These are phyloP conservation scores for Chlorella sp. DNA, from an alignment of 139 green algal genomes.

Conservation along the genomic window DNA sequence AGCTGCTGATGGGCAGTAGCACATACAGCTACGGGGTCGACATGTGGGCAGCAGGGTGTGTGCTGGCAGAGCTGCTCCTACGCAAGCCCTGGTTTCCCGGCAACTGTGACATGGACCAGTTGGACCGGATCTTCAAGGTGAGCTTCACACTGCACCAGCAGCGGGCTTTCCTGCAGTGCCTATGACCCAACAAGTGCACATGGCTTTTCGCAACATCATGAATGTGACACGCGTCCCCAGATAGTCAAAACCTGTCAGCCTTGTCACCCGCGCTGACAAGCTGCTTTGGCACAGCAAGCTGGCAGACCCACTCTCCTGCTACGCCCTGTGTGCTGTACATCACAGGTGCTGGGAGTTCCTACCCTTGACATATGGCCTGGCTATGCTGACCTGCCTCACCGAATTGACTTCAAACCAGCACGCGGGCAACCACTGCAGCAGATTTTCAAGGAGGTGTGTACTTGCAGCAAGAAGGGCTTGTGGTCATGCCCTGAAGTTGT, in stretches of 20 bases:
- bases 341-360: too few relatives aligned
- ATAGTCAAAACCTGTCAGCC: too few relatives aligned
- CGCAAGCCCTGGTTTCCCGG: constrained; percentile 72
- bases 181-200: constrained; percentile 52
- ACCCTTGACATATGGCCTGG: too few relatives aligned
- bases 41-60: constrained; percentile 84
- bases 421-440: too few relatives aligned
- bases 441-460: too few relatives aligned
- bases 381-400: too few relatives aligned
- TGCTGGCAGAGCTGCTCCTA: constrained; percentile 79
- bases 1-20: constrained; percentile 79
- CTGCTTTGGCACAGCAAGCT: constrained; percentile 34
- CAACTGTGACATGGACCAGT: constrained; percentile 72
- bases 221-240: constrained; percentile 32
- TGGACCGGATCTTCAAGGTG: constrained; percentile 75
- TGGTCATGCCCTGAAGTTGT: not conserved
- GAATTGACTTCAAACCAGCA: too few relatives aligned
- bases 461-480: too few relatives aligned
- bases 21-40: constrained; percentile 76
- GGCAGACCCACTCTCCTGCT: not conserved
- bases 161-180: constrained; percentile 57
- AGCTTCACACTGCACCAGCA: constrained; percentile 66
- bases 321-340: too few relatives aligned
- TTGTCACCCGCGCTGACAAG: constrained; percentile 40
- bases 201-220: constrained; percentile 31